Base-by-base conservation (phyloP, 805 yeast genomes). In the Candida saitoana region DNA sequence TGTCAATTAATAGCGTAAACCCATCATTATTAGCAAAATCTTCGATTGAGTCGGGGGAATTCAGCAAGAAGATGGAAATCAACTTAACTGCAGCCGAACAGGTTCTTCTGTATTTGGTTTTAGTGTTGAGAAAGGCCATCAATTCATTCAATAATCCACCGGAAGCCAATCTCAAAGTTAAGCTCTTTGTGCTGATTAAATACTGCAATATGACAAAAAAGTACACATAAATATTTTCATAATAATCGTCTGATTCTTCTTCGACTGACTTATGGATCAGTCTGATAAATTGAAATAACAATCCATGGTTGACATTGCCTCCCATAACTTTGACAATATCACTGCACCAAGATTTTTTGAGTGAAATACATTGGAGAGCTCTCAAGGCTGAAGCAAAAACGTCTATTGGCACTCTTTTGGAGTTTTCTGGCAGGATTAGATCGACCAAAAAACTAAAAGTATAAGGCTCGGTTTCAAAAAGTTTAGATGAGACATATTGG, bases 301-400 rank as follows among this genome's bases (percentile, higher is more conserved):
- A 63, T 1, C 97, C 97, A 60, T 90, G 96, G 46, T 82, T 80
- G 31, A 90, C 88, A 57, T 87, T 87, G 7, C 93, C 96, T 16
- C 93, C 87, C 48, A 89, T 60, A 9, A 86, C 80, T 44, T 88
- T 73, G 40, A 89, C 71, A 17, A 90, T 71, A 49, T 89, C 96
- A 38, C 82, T 71, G 14, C 90, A 82, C 77, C 89, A 84, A 3
- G 74, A 73, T 36, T 79, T 79, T 52, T 79, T 80, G 16, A 75
- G 67, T 1, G 95, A 75, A 24, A 87, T 77, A 47, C 82, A 77
- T 47, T 84, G 85, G 40, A 90, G 67, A 0, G 90, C 76, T 45
- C 79, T 77, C 38, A 82, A 59, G 1, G 91, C 86, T 33, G 81
- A 74, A 34, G 74, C 62, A 44, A 82, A 73, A 2, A 86, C 69